Conservation (phyloP, 257 asterid species). For the Ajuga chamaepitys region DNA sequence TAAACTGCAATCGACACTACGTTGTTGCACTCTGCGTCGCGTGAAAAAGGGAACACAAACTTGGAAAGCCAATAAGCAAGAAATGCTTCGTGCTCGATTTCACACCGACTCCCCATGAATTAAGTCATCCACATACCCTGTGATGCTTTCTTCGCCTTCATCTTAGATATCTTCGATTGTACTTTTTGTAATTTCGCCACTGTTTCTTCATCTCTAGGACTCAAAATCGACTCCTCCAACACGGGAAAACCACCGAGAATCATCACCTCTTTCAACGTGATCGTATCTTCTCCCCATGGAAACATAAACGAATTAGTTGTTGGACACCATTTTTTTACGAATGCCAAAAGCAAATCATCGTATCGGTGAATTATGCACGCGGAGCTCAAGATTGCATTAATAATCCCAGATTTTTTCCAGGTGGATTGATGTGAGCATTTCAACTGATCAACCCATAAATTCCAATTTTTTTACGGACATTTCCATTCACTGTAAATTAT, state of each 20-base stretch:
- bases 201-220: background rate
- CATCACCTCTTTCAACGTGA: slow-evolving; percentile 30
- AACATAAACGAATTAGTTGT: slow-evolving; percentile 21
- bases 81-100: slow-evolving; percentile 29
- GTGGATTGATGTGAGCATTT: background rate
- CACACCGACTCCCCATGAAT: slow-evolving; percentile 18
- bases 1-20: slow-evolving; percentile 15
- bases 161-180: background rate
- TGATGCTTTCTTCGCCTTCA: background rate
- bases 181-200: background rate
- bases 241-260: slow-evolving; percentile 32
- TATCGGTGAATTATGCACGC: background rate
- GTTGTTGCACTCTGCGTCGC: background rate
- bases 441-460: slow-evolving; percentile 15
- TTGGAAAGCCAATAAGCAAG: slow-evolving; percentile 28
- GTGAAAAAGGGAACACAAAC: slow-evolving; percentile 12
- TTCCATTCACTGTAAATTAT: background rate
- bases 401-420: slow-evolving; percentile 27
- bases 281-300: slow-evolving; percentile 39
- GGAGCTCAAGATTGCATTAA: slow-evolving; percentile 18
- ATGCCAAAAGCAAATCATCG: slow-evolving; percentile 9
- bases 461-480: background rate
- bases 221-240: slow-evolving; percentile 14
- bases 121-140: slow-evolving; percentile 4
- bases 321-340: slow-evolving; percentile 23